Conservation (phyloP, 1,139 yeast species). For the Magnusiomyces tetraspermus region DNA sequence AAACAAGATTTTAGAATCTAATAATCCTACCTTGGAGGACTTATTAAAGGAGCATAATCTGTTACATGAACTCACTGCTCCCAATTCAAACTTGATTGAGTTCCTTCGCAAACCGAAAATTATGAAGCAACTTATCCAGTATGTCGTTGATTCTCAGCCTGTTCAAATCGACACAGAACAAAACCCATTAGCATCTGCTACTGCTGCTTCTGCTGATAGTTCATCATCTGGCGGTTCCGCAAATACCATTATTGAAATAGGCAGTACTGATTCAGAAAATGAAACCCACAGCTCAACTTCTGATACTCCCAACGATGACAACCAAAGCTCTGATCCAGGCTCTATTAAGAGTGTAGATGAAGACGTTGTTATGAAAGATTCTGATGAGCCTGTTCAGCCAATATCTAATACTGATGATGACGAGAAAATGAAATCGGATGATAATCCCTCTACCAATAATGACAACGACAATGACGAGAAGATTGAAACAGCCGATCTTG, state of each 20-base stretch:
- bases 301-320: neutral
- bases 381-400: slow-evolving; percentile 11
- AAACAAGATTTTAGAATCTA: slow-evolving; percentile 58
- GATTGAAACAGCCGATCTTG: neutral
- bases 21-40: slow-evolving; percentile 48
- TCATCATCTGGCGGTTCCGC: too few relatives aligned
- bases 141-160: slow-evolving; percentile 40
- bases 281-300: neutral
- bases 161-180: neutral
- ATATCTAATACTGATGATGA: neutral
- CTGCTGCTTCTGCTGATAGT: neutral
- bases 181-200: neutral
- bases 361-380: slow-evolving; percentile 5
- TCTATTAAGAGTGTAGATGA: too few relatives aligned
- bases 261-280: neutral
- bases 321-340: too few relatives aligned
- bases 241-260: too few relatives aligned
- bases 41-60: slow-evolving; percentile 79
- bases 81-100: slow-evolving; percentile 73
- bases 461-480: neutral
- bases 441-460: neutral
- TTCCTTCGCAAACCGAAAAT: slow-evolving; percentile 69
- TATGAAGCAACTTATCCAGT: slow-evolving; percentile 53
- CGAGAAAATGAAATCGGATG: too few relatives aligned
- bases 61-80: slow-evolving; percentile 72